Evolutionary conservation across 352 stramenopile species (phyloP).

Genomic region (Globisporangium carolinianum): DNA sequence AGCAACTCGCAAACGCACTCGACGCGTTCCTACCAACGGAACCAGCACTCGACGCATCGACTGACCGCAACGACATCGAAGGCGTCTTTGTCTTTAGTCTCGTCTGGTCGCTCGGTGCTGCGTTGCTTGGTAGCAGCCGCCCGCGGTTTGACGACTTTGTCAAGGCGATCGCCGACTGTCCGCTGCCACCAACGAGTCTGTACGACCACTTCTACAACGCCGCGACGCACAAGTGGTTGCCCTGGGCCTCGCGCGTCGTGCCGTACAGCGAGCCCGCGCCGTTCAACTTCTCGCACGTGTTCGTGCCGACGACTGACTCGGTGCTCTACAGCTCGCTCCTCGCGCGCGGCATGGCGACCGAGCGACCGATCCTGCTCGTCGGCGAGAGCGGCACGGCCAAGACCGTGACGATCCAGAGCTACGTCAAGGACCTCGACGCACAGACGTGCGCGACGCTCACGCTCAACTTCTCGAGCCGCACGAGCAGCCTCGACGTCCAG

Average conservation of each 20-base stretch:
- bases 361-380: slow-evolving; percentile 91
- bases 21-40: slow-evolving; percentile 77
- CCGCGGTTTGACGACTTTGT: slow-evolving; percentile 89
- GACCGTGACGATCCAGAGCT: slow-evolving; percentile 94
- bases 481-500: slow-evolving; percentile 91
- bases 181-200: slow-evolving; percentile 69
- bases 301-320: slow-evolving; percentile 93
- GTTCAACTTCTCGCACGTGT: slow-evolving; percentile 94
- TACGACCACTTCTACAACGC: slow-evolving; percentile 90
- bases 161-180: slow-evolving; percentile 73
- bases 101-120: slow-evolving; percentile 90
- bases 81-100: slow-evolving; percentile 91
- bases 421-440: slow-evolving; percentile 77
- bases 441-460: slow-evolving; percentile 62
- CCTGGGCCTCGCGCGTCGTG: slow-evolving; percentile 81
- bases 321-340: slow-evolving; percentile 93
- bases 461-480: slow-evolving; percentile 93
- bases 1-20: slow-evolving; percentile 90
- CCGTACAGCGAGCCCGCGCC: slow-evolving; percentile 89
- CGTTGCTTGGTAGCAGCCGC: slow-evolving; percentile 73
- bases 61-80: slow-evolving; percentile 72
- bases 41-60: slow-evolving; percentile 35
- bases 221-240: slow-evolving; percentile 87
- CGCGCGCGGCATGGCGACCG: slow-evolving; percentile 75
- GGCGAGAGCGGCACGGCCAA: slow-evolving; percentile 94